Conservation (phyloP, 139 green algal species). For the Micromonas pusilla region DNA sequence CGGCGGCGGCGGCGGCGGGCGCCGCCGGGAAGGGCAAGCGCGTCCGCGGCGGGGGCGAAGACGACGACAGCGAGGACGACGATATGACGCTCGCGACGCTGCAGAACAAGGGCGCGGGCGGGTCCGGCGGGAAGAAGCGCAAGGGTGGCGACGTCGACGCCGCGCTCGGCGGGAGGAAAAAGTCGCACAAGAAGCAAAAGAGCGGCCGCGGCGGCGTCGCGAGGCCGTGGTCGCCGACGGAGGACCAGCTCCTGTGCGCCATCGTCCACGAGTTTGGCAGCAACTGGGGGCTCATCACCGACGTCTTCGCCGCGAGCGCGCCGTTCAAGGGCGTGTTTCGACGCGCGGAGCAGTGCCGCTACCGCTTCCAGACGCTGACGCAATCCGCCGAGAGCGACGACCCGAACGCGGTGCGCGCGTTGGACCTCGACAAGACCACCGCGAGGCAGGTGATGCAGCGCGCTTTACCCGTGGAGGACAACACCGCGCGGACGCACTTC, state of each 20-base stretch:
- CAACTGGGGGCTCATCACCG: slow-evolving; percentile 61
- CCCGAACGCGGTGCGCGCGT: slow-evolving; percentile 1
- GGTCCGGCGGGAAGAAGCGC: background rate
- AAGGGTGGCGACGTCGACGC: background rate
- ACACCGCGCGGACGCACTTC: slow-evolving; percentile 5
- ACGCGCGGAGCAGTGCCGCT: slow-evolving; percentile 40
- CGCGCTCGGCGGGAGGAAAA: background rate
- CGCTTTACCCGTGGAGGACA: slow-evolving; percentile 14
- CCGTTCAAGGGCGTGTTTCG: slow-evolving; percentile 50
- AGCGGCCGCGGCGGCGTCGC: background rate
- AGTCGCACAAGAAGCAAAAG: background rate
- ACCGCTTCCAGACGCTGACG: slow-evolving; percentile 43
- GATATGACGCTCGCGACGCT: background rate
- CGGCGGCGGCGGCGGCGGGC: background rate
- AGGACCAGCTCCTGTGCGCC: slow-evolving; percentile 59
- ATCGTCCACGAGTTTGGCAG: slow-evolving; percentile 64
- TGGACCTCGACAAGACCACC: slow-evolving; percentile 4
- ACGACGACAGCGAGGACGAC: background rate
- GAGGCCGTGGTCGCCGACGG: slow-evolving; percentile 27
- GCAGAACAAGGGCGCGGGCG: background rate
- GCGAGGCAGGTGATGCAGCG: background rate
- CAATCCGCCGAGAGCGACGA: slow-evolving; percentile 1
- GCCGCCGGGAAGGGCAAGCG: background rate
- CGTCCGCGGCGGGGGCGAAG: background rate
- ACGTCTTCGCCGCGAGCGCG: slow-evolving; percentile 43